Base-by-base conservation (phyloP, 257 asterid genomes). In the Catharanthus roseus region DNA sequence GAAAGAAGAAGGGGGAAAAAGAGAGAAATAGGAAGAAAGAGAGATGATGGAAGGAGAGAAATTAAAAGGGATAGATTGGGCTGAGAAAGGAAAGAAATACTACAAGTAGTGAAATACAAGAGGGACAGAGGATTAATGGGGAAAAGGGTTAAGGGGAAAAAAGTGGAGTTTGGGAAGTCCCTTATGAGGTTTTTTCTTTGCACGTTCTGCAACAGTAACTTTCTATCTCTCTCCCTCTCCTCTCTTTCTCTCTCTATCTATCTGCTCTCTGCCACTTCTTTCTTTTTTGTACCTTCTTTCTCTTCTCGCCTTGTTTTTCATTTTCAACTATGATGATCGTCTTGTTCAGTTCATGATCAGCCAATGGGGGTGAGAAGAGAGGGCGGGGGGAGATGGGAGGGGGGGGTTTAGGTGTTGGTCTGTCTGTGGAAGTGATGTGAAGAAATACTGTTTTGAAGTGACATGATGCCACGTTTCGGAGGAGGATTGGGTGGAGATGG, bases 141-240 rank as follows among this genome's bases (percentile, higher is more conserved):
- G 8, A 38, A 8, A 38, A 38, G 42, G 3, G 42, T 38, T 38
- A 8, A 38, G 42, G 38, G n/a, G 51, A 44, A 18, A 8, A 18
- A 38, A 53, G 45, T 11, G 19, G 38, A 21, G 78, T 55, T 53
- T 15, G 10, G 1, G 42, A n/a, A 9, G 3, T 18, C 56, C 1
- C 7, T 41, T 70, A 57, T 38, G 44, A 21, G 61, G 38, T 57
- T 47, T 47, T 13, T 78, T 70, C 54, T 74, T 3, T 26, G 55
- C 82, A 78, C 79, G 76, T 49, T 74, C 61, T 42, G 28, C 65
- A 69, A 78, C 82, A 74, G 82, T 78, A 23, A 2, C 47, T 1
- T n/a, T n/a, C n/a, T n/a, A n/a, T n/a, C 21, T 50, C 67, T 39
- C 63, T 51, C 53, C 26, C 42, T 26, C 64, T 8, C 47, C n/a